Percentiles rank a stretch among this genome's conserved stretches.
These are phyloP conservation scores for Candida dendrica DNA, from an alignment of 805 yeast species.

Conservation along the genomic window DNA sequence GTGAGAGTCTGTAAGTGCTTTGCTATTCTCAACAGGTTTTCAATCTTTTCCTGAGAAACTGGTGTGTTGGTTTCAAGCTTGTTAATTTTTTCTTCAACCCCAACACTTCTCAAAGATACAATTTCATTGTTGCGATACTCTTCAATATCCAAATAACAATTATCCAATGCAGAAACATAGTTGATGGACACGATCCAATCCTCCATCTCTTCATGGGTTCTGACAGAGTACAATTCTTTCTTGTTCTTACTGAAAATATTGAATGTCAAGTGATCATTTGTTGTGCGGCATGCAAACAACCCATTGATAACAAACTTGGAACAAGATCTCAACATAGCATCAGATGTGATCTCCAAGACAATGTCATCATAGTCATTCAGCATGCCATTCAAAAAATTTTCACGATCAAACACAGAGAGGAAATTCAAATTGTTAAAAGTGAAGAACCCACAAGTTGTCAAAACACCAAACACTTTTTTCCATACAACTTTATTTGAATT, in stretches of 20 bases:
- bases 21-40: conserved; percentile 27
- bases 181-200: conserved; percentile 57
- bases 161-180: conserved; percentile 39
- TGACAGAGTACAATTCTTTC: conserved; percentile 35
- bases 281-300: conserved; percentile 29
- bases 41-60: conserved; percentile 28
- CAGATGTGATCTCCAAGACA: conserved; percentile 23
- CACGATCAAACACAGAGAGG: conserved; percentile 21
- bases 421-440: conserved; percentile 34
- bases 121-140: conserved; percentile 14
- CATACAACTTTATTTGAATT: conserved; percentile 24
- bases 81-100: conserved; percentile 25
- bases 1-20: conserved; percentile 38
- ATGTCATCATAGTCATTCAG: conserved; percentile 16
- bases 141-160: conserved; percentile 23
- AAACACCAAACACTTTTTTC: conserved; percentile 39
- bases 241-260: conserved; percentile 34
- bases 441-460: conserved; percentile 43
- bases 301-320: conserved; percentile 29
- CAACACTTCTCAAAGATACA: conserved; percentile 17
- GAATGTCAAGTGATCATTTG: conserved; percentile 19
- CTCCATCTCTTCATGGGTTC: conserved; percentile 35
- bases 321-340: conserved; percentile 20
- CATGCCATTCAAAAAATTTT: conserved; percentile 18
- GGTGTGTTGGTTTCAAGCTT: conserved; percentile 28